Conservation (phyloP, 352 stramenopile genomes). For the Pythium phragmiticola region DNA sequence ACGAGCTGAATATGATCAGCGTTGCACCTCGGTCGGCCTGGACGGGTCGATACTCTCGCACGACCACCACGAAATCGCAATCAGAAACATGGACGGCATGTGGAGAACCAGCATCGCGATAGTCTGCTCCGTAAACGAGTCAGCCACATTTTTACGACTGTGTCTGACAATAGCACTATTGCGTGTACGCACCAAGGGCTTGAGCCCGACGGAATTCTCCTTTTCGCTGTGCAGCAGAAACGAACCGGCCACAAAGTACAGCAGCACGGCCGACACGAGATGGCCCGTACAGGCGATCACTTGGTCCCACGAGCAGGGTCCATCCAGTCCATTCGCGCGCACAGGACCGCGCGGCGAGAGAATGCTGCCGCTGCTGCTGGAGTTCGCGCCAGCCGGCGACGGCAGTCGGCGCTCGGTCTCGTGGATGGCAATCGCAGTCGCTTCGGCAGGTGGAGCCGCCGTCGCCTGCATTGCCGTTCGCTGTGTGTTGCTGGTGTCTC, state of each 20-base stretch:
- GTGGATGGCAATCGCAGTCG: constrained; percentile 21
- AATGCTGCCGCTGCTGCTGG: not conserved
- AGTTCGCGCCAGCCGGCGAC: not conserved
- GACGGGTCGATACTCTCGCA: constrained; percentile 73
- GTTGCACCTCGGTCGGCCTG: constrained; percentile 33
- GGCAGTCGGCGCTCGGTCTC: constrained; percentile 2
- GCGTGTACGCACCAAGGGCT: constrained; percentile 23
- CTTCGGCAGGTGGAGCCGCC: not conserved
- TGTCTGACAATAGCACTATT: not conserved
- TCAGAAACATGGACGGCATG: constrained; percentile 41
- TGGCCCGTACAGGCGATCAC: constrained; percentile 74
- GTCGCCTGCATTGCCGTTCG: not conserved
- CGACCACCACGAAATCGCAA: constrained; percentile 64
- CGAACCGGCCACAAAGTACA: constrained; percentile 45
- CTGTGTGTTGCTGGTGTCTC: not conserved
- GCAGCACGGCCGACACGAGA: constrained; percentile 54
- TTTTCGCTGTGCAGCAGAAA: constrained; percentile 24
- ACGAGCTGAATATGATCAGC: constrained; percentile 5
- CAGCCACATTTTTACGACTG: not conserved
- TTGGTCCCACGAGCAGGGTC: constrained; percentile 75
- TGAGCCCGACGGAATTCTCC: constrained; percentile 11
- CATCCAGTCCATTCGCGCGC: constrained; percentile 69
- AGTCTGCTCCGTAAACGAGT: constrained; percentile 31
- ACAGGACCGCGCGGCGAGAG: constrained; percentile 28
- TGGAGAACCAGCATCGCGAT: constrained; percentile 53